These are phyloP conservation scores for Talaromyces sp. DNA, from an alignment of 2,329 filamentous ascomycete species.

Conservation along the genomic window DNA sequence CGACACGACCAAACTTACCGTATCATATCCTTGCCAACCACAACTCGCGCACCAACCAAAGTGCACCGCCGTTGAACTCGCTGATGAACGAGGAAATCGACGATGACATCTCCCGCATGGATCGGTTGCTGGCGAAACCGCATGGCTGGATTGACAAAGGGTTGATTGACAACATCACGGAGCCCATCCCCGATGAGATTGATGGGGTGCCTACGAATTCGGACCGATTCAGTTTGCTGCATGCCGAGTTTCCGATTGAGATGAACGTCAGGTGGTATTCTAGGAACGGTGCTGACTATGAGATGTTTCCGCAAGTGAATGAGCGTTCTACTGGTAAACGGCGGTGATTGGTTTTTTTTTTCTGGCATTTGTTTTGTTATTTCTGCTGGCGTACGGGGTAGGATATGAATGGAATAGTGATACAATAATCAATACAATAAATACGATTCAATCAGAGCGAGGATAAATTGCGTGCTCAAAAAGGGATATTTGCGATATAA, in stretches of 20 bases:
- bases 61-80: constrained; percentile 39
- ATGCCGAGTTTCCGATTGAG: constrained; percentile 41
- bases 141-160: constrained; percentile 38
- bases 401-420: constrained; percentile 2
- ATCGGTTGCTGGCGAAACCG: constrained; percentile 35
- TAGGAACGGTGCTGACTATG: constrained; percentile 16
- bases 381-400: not conserved
- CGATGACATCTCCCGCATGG: constrained; percentile 41
- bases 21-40: constrained; percentile 45
- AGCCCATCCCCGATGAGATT: constrained; percentile 26
- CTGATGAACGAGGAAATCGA: constrained; percentile 46
- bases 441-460: not conserved
- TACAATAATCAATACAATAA: not conserved
- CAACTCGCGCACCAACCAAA: constrained; percentile 40
- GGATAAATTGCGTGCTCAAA: constrained; percentile 2
- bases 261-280: constrained; percentile 42
- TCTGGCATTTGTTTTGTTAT: not conserved
- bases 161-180: constrained; percentile 37
- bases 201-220: constrained; percentile 30
- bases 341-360: not conserved
- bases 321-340: constrained; percentile 14
- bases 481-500: no score
- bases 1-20: constrained; percentile 41
- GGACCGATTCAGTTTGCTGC: constrained; percentile 35
- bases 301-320: constrained; percentile 22